Base-by-base conservation (phyloP, 116 monocot genomes). In the Iris pallida region DNA sequence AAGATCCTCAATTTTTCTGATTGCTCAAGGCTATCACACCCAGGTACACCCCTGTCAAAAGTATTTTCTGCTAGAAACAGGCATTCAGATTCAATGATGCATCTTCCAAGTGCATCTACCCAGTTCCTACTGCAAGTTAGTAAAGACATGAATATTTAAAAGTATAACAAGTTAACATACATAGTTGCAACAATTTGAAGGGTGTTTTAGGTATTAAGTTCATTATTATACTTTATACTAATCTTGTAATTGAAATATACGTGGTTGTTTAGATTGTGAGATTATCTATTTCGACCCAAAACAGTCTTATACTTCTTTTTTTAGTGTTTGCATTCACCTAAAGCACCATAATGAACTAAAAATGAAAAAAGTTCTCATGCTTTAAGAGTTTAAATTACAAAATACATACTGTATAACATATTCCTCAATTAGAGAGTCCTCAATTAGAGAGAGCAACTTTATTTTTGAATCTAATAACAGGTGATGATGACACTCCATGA, bases 361-460 rank as follows among this genome's bases (percentile, higher is more conserved):
- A 30, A 30, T 30, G 30, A 30, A 0, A 30, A 30, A 30, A 16
- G 3, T 1, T 30, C 30, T 30, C 30, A 30, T 30, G 30, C 30
- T 30, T 30, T 30, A 30, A 30, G 30, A 30, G 30, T 30, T 30
- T 3, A 30, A 30, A 30, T 2, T 13, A 1, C 3, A 71, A 19
- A 67, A 41, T 20, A 62, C 58, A 47, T 75, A 92, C 88, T 55
- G 63, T 42, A 81, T 88, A 13, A 54, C 55, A 57, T 86, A 80
- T 18, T 80, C 76, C 53, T 67, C 19, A 4, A 96, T 82, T n/a
- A 78, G 16, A 15, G 82, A 77, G 7, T 80, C 76, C 53, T 67
- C 19, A 4, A 96, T 82, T n/a, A 78, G 16, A 15, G 82, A 77
- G 7, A 96, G 58, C 68, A 96, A 74, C 68, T 81, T 81, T 92